These are phyloP conservation scores for Amauroascus niger DNA, from an alignment of 2,329 filamentous ascomycete species.

Conservation along the genomic window DNA sequence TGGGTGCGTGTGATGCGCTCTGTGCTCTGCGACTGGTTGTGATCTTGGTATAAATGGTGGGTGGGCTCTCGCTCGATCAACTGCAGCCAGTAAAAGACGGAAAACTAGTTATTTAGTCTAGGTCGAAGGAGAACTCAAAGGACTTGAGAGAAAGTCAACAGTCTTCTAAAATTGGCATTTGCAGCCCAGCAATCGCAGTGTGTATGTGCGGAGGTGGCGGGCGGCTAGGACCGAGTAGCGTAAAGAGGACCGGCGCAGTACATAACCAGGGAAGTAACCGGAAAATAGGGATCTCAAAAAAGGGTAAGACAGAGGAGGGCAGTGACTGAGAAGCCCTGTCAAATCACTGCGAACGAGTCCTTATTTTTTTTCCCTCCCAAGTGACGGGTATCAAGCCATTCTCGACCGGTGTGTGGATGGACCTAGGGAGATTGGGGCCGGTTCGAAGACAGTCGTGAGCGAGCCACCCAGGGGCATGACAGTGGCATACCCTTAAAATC, in stretches of 20 bases:
- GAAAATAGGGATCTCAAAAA: background rate
- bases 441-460: background rate
- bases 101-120: background rate
- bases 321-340: slow-evolving; percentile 1
- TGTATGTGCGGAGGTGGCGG: background rate
- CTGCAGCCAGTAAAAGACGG: slow-evolving; percentile 7
- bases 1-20: slow-evolving; percentile 5
- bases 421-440: background rate
- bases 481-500: slow-evolving; percentile 7
- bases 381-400: background rate
- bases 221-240: background rate
- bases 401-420: background rate
- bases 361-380: background rate
- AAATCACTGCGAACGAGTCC: background rate
- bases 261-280: background rate
- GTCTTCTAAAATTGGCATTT: background rate
- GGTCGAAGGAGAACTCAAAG: background rate
- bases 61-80: background rate
- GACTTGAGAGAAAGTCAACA: background rate
- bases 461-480: slow-evolving; percentile 5
- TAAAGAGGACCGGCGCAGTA: background rate
- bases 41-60: background rate
- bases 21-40: background rate
- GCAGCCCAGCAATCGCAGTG: background rate
- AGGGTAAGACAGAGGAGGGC: background rate